Evolutionary conservation across 441 rosid genomes (phyloP), one percentile per base, ranked within the genome.

Genomic region (Adansonia gregorii): DNA sequence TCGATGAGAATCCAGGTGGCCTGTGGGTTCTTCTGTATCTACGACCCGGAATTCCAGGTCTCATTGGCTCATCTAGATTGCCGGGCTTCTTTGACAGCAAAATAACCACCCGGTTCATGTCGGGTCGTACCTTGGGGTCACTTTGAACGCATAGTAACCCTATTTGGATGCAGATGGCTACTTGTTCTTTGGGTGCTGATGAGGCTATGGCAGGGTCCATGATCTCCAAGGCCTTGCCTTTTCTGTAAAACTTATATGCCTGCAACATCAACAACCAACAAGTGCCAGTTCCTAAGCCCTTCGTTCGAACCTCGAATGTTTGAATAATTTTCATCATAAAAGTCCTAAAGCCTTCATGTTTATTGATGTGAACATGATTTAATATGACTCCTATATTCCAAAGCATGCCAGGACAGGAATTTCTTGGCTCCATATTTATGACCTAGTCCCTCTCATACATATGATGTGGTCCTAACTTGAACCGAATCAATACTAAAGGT

Each of bases 61-160:
- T 84, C 0, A 80, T 87, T 48, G 93, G 95, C 73, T 88, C 97
- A 20, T 88, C 92, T 69, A 92, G 78, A 76, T 24, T 61, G 56
- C 89, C 86, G 0, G 91, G 89, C 81, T 82, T 92, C 87, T 85
- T 91, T 6, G 97, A 89, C 51, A 95, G 87, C 88, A 89, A 61
- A 54, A 91, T 74, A 55, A 87, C 91, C 0, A 95, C 89, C 7
- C 94, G 90, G 52, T 80, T 73, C 95, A 95, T 93, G 0, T 27
- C 19, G 0, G 97, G 99, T 56, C 99, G 87, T 39, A 78, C 8
- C 9, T 83, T 85, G 0, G 98, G 97, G 60, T 95, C 95, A 4
- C 95, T 87, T 81, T 94, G 99, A 1, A 88, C 85, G 83, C 99
- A 95, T 35, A 95, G 84, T 51, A 95, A 79, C 14, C 93, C 98